phyloP scores from a whole-genome alignment of 108 stramenopile genomes.

The Cyclotella choctawhatcheeana region DNA sequence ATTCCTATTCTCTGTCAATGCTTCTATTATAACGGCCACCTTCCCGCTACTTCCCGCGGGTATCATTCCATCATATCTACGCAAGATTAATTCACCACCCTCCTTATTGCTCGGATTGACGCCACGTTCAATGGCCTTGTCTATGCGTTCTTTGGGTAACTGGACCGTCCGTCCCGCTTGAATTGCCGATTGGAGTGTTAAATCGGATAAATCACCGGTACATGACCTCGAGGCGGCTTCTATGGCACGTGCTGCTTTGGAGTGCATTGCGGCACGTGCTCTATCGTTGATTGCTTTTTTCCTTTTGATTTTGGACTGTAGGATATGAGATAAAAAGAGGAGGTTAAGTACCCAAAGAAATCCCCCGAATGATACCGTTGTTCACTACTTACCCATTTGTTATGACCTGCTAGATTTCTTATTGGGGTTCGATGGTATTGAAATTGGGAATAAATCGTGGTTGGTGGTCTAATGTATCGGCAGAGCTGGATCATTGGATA shows the following conservation, averaged over 20 bases:
- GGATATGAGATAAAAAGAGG: too few species aligned
- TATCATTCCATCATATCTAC: slow-evolving; percentile 77
- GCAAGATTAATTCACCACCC: slow-evolving; percentile 46
- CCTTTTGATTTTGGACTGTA: slow-evolving; percentile 77
- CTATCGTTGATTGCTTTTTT: slow-evolving; percentile 78
- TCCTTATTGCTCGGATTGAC: slow-evolving; percentile 43
- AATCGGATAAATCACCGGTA: slow-evolving; percentile 62
- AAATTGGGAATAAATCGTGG: too few species aligned
- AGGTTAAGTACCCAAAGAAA: too few species aligned
- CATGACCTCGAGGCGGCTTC: slow-evolving; percentile 60
- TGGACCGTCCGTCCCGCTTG: slow-evolving; percentile 67
- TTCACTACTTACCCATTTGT: too few species aligned
- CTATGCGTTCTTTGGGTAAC: slow-evolving; percentile 68
- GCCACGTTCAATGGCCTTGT: slow-evolving; percentile 67
- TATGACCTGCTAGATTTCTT: too few species aligned
- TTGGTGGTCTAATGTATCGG: too few species aligned
- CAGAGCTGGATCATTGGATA: too few species aligned
- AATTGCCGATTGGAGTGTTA: slow-evolving; percentile 69
- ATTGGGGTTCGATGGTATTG: too few species aligned
- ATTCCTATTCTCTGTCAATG: slow-evolving; percentile 77
- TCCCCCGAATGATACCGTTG: too few species aligned
- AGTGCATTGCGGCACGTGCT: slow-evolving; percentile 45
- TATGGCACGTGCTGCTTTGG: slow-evolving; percentile 69
- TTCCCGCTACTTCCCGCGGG: slow-evolving; percentile 50
- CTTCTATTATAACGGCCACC: slow-evolving; percentile 66